Evolutionary conservation across 2,329 filamentous ascomycete species (phyloP).

Genomic region (Ophiosphaerella herpotricha): DNA sequence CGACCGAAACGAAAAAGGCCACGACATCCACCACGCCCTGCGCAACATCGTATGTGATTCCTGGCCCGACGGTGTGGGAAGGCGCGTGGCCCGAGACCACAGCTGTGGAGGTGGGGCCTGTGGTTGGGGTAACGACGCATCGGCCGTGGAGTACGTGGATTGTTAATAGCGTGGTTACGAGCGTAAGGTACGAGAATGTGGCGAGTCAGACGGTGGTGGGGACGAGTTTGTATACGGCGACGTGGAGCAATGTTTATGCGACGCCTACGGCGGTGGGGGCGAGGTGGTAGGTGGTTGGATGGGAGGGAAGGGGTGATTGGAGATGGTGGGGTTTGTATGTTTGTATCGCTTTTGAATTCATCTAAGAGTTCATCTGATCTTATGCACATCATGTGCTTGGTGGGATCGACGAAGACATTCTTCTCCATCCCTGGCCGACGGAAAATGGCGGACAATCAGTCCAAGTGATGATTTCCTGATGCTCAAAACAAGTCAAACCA

Average conservation of each 20-base stretch:
- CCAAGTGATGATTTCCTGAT: too few relatives aligned
- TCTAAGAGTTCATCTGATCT: too few relatives aligned
- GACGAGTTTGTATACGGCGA: constrained; percentile 25
- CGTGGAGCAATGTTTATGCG: constrained; percentile 23
- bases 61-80: constrained; percentile 47
- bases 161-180: constrained; percentile 27
- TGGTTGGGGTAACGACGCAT: constrained; percentile 32
- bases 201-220: constrained; percentile 29
- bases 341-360: too few relatives aligned
- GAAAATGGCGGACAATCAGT: too few relatives aligned
- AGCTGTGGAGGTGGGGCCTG: constrained; percentile 32
- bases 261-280: constrained; percentile 12
- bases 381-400: too few relatives aligned
- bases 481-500: too few relatives aligned
- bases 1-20: constrained; percentile 35
- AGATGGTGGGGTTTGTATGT: not conserved
- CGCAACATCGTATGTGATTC: constrained; percentile 46
- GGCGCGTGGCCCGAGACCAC: constrained; percentile 42
- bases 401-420: too few relatives aligned
- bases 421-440: too few relatives aligned
- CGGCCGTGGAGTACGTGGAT: constrained; percentile 39
- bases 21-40: constrained; percentile 28
- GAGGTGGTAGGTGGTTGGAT: constrained; percentile 12
- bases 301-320: not conserved
- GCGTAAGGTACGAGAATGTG: constrained; percentile 27